Percentiles rank a stretch among this genome's conserved stretches.
Conservation (phyloP, 1,139 yeast species). For the Neolecta irregularis region DNA sequence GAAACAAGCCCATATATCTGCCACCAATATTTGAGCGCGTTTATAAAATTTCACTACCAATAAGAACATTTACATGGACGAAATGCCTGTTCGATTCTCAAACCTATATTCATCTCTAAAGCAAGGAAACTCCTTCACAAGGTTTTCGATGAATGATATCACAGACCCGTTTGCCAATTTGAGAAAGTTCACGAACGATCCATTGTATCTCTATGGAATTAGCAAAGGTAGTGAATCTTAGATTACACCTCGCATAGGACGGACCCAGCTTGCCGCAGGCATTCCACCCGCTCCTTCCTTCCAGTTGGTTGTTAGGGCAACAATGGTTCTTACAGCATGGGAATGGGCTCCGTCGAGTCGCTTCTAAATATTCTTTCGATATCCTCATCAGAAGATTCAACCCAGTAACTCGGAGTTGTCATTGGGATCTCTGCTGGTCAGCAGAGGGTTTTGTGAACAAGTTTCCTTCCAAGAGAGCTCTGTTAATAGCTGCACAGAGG, state of each 20-base stretch:
- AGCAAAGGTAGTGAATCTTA: conserved; percentile 5
- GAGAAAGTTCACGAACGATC: too few relatives aligned
- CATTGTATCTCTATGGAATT: not conserved
- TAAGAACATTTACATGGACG: too few relatives aligned
- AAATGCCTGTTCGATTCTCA: conserved; percentile 18
- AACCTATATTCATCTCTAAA: conserved; percentile 25
- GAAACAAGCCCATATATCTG: conserved; percentile 33
- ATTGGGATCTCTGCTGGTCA: conserved; percentile 24
- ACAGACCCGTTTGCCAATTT: too few relatives aligned
- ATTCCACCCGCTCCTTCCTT: conserved; percentile 23
- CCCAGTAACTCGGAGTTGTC: conserved; percentile 27
- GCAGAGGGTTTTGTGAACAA: too few relatives aligned
- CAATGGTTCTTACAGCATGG: conserved; percentile 21
- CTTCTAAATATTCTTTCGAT: conserved; percentile 23
- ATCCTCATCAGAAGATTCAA: conserved; percentile 19
- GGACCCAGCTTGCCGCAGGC: conserved; percentile 26
- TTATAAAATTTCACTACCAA: too few relatives aligned
- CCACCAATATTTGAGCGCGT: conserved; percentile 31
- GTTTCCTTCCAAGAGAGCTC: conserved; percentile 27
- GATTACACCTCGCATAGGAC: conserved; percentile 18
- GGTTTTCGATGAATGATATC: not conserved
- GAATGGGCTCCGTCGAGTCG: conserved; percentile 23
- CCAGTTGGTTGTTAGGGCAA: too few relatives aligned
- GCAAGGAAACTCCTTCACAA: conserved; percentile 20
- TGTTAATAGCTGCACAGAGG: conserved; percentile 28